Evolutionary conservation across 805 yeast species (phyloP), one percentile per base, ranked within the genome.

Genomic region (Alloascoidea africana): DNA sequence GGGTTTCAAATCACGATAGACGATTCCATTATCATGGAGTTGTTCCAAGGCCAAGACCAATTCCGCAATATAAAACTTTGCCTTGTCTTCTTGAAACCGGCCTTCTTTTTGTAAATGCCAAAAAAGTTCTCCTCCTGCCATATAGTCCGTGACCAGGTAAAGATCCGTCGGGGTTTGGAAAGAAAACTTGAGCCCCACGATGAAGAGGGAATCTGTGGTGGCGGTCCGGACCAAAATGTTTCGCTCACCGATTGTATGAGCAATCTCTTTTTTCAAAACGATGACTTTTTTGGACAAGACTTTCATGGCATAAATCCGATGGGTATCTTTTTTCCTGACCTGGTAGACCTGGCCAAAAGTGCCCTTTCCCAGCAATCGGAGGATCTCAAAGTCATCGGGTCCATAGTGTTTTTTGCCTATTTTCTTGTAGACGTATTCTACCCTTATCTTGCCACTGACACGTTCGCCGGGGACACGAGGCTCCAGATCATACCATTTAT

Each of bases 31-130:
- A 54, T 89, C 93, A 54, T 91, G 98, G 47, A 91, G 67, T 55
- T 86, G 95, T 60, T 91, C 96, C 44, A 91, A 65, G 1, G 97
- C 96, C 38, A 89, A 60, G 35, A 91, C 86, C 50, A 91, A 68
- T 60, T 91, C 98, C 1, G 97, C 97, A 58, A 91, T 91, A 57
- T 91, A 91, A 54, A 91, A 91, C 62, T 85, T 89, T 40, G 98
- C 96, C 40, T 97, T 69, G 40, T 80, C 89, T 63, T 91, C 98
- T 38, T 78, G 57, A 54, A 91, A 91, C 46, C 96, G 71, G 34
- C 96, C 96, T 56, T 91, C 97, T 54, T 86, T 85, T 61, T 91
- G 98, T 56, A 91, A 66, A 61, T 91, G 95, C 93, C 94, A 86
- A 55, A 85, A 85, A 46, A 91, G 66, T 61, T 91, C 98, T 42